A percentile compares a stretch with the other conserved stretches of the same genome.
Conservation (phyloP, 2,329 filamentous ascomycete genomes). For the Fusarium sp. region DNA sequence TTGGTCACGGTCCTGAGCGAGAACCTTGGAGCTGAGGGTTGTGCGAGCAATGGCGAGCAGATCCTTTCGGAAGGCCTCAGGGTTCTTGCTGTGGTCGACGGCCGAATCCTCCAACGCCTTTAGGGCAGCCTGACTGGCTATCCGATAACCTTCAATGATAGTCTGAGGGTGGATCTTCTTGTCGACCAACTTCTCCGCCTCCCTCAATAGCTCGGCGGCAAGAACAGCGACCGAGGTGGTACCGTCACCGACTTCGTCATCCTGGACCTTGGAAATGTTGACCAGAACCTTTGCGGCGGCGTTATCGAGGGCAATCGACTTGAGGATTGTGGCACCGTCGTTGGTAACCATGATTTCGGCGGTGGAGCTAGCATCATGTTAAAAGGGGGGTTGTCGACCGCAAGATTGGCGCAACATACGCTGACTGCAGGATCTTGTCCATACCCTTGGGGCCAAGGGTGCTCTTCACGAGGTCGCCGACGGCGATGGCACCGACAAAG, state of each 20-base stretch:
- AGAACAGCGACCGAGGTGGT: conserved; percentile 98
- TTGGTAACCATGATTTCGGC: conserved; percentile 99
- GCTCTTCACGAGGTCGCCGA: conserved; percentile 97
- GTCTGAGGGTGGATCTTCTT: conserved; percentile 99
- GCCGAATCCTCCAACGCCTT: conserved; percentile 84
- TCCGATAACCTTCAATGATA: conserved; percentile 98
- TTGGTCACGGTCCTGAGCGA: conserved; percentile 91
- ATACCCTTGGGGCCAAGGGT: conserved; percentile 97
- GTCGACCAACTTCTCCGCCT: conserved; percentile 96
- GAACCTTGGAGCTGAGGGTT: conserved; percentile 95
- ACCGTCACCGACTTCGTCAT: conserved; percentile 97
- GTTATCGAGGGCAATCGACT: conserved; percentile 98
- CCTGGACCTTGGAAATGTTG: conserved; percentile 99
- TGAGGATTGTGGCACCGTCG: conserved; percentile 97
- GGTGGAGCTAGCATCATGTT: conserved; percentile 73
- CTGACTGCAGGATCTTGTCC: conserved; percentile 98
- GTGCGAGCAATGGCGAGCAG: conserved; percentile 91
- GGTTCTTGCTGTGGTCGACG: conserved; percentile 88
- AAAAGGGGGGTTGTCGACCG: conserved; percentile 33
- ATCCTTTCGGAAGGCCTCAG: conserved; percentile 87
- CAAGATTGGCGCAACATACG: conserved; percentile 66
- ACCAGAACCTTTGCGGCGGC: conserved; percentile 97
- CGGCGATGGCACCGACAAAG: conserved; percentile 97
- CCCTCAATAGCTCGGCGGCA: conserved; percentile 91
- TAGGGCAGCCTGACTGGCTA: conserved; percentile 91